Evolutionary conservation across 352 stramenopile genomes (phyloP), one percentile per base, ranked within the genome.

Genomic region (Phytophthora boehmeriae): DNA sequence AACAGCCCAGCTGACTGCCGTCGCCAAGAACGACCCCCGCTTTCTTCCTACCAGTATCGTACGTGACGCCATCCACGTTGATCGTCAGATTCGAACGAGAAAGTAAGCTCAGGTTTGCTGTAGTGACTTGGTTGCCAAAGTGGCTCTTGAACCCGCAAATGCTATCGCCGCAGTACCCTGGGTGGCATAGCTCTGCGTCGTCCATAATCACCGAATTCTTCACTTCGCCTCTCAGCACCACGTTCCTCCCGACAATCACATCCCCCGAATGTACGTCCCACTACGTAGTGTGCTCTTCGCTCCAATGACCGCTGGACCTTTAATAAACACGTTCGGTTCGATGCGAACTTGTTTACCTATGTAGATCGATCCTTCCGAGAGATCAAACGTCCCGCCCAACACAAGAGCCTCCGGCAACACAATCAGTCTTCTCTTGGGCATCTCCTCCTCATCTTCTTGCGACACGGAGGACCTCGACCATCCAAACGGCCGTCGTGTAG

Each of bases 51-150:
- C 85, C 79, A 0, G 80, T 90, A 59, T 92, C 71, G 53, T 88
- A 91, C 11, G 51, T 63, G 43, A 64, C 53, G 2, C 55, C 68
- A 20, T 66, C 62, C 16, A 79, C 65, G 8, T 78, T 67, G 30
- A 74, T 70, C 38, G 34, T 65, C 35, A 68, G 55, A 46, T 57
- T 89, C 11, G 4, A 77, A n/a, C 27, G 56, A 19, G 52, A 66
- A 14, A 93, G 72, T 9, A 93, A 58, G 34, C 73, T 86, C 32
- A 93, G 66, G 50, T 93, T 92, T 0, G 85, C 85, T 2, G 85
- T 92, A 27, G 85, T 91, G 23, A 89, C 85, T 58, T 93, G 85
- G 71, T 93, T 93, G 45, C 82, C 85, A 42, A 93, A 91, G 53
- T 93, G 83, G 70, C 80, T 90, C 60, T 86, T 89, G 56, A 80